Evolutionary conservation across 352 stramenopile genomes (phyloP).

Genomic region (Phytophthora melonis): DNA sequence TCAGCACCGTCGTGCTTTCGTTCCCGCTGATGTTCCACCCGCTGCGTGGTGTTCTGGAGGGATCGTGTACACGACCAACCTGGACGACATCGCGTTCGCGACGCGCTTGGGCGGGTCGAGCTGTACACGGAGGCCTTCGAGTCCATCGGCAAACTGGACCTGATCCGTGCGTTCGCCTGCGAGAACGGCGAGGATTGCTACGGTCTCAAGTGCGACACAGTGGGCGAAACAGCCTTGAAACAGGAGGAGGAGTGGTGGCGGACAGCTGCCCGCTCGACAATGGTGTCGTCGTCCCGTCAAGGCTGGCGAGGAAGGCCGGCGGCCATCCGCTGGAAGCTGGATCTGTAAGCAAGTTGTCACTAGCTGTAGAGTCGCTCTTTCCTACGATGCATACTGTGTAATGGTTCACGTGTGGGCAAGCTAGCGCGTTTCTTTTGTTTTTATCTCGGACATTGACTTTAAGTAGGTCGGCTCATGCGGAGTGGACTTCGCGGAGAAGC

Average conservation of each 20-base stretch:
- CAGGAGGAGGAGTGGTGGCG: slow-evolving; percentile 58
- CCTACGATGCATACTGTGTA: slow-evolving; percentile 26
- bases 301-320: slow-evolving; percentile 74
- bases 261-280: slow-evolving; percentile 92
- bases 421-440: slow-evolving; percentile 55
- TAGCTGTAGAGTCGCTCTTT: slow-evolving; percentile 1
- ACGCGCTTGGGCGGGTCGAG: no score
- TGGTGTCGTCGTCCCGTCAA: slow-evolving; percentile 92
- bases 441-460: slow-evolving; percentile 73
- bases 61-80: no score
- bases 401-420: slow-evolving; percentile 23
- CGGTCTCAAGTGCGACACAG: slow-evolving; percentile 92
- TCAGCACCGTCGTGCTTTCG: no score
- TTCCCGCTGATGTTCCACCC: no score
- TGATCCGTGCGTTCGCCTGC: slow-evolving; percentile 95
- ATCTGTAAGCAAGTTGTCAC: slow-evolving; percentile 15
- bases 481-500: slow-evolving; percentile 10
- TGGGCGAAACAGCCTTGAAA: slow-evolving; percentile 85
- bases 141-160: slow-evolving; percentile 90
- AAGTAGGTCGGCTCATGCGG: background rate
- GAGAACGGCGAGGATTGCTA: slow-evolving; percentile 98
- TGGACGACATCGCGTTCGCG: no score
- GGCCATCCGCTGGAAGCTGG: slow-evolving; percentile 90
- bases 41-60: no score
- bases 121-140: slow-evolving; percentile 99